phyloP scores from a whole-genome alignment of 2,329 filamentous ascomycete genomes.

The Neonectria faginata region DNA sequence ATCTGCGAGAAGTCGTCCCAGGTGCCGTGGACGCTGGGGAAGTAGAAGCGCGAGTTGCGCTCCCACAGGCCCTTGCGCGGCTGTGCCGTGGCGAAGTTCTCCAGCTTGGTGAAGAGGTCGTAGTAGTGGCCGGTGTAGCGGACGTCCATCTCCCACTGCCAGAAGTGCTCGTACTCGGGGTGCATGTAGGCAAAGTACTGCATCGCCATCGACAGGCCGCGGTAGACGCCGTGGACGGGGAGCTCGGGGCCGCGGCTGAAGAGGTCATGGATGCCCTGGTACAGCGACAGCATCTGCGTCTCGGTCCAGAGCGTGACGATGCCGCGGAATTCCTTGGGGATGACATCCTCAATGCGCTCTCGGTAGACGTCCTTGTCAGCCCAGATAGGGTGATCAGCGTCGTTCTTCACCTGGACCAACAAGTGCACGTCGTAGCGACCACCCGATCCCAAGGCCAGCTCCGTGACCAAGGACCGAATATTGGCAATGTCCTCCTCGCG shows the following conservation, averaged over 20 bases:
- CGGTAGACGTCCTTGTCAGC: slow-evolving; percentile 77
- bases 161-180: slow-evolving; percentile 90
- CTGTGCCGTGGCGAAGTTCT: slow-evolving; percentile 76
- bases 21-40: slow-evolving; percentile 79
- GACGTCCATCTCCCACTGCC: slow-evolving; percentile 97
- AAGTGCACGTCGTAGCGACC: slow-evolving; percentile 90
- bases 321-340: slow-evolving; percentile 87
- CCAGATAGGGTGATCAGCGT: slow-evolving; percentile 81
- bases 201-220: slow-evolving; percentile 92
- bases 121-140: slow-evolving; percentile 91
- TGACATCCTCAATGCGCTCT: slow-evolving; percentile 72
- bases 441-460: slow-evolving; percentile 82
- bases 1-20: slow-evolving; percentile 84
- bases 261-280: slow-evolving; percentile 86
- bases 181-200: slow-evolving; percentile 92
- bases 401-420: slow-evolving; percentile 84
- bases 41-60: slow-evolving; percentile 80
- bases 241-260: slow-evolving; percentile 74
- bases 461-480: slow-evolving; percentile 84
- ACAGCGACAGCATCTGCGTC: slow-evolving; percentile 90
- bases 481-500: slow-evolving; percentile 84
- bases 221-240: slow-evolving; percentile 91
- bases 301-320: slow-evolving; percentile 95
- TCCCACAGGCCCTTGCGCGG: slow-evolving; percentile 87
- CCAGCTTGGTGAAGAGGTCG: slow-evolving; percentile 76